Evolutionary conservation across 345 rosid genomes (phyloP), one percentile per base, ranked within the genome.

Genomic region (Citrus hindsii): DNA sequence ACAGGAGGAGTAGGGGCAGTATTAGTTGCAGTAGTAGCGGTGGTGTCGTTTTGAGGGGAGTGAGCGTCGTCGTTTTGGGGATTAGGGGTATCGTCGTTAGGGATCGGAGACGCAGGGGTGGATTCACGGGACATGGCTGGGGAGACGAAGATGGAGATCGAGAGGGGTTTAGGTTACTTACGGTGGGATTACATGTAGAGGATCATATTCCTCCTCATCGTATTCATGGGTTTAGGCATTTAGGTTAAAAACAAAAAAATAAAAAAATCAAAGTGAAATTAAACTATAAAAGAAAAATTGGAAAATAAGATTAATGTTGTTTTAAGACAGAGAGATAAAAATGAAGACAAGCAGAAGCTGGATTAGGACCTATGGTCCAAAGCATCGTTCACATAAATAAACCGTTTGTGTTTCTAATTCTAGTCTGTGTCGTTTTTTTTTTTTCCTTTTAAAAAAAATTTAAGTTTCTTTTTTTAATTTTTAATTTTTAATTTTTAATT

Each of bases 101-200:
- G 84, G 89, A 83, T 86, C 90, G 90, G 81, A 60, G 74, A 80
- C 80, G 88, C 79, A 79, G 89, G 82, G 82, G 89, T 77, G 76
- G 92, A 86, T 71, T 87, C 88, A 69, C 83, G 81, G 48, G 88
- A 86, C 90, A 89, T 88, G 82, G 82, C 33, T 60, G 22, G 48
- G 27, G 62, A n/a, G 69, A 51, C 56, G 56, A 8, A 42, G 51
- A 42, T 42, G 40, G 88, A 85, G 93, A 86, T 88, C 91, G 86
- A 77, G 74, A 74, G 84, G 87, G 87, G 79, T 82, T 75, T 64
- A 82, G 62, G 77, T 58, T 38, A 85, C 82, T 70, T 83, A 80
- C 21, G 85, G 78, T 84, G 77, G 76, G 80, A 81, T 76, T 83
- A 76, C 81, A 75, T 68, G 79, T 67, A 80, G 85, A 76, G 76